Percentiles rank a stretch among this genome's conserved stretches.
phyloP scores from a whole-genome alignment of 2,329 filamentous ascomycete species.

The Sordariomycetes sp. region DNA sequence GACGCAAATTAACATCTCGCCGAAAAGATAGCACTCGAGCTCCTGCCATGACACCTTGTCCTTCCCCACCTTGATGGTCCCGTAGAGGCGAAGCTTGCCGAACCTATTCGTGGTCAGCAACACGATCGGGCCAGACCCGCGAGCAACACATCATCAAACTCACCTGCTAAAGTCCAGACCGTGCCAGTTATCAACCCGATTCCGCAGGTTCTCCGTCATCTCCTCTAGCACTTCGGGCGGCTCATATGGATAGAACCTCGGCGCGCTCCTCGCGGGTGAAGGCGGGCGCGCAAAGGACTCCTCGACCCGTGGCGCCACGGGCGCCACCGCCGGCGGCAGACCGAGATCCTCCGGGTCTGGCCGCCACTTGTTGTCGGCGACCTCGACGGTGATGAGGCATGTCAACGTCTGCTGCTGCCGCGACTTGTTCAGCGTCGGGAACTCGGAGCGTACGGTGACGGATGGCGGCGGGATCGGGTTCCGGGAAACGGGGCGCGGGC shows the following conservation, averaged over 20 bases:
- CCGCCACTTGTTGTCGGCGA: constrained; percentile 83
- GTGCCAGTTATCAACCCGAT: constrained; percentile 96
- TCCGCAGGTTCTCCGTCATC: constrained; percentile 72
- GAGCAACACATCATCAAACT: constrained; percentile 11
- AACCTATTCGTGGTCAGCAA: constrained; percentile 44
- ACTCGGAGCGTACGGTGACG: constrained; percentile 93
- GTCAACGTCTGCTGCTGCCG: constrained; percentile 91
- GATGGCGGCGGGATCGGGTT: constrained; percentile 84
- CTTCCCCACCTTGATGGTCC: constrained; percentile 85
- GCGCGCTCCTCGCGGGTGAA: constrained; percentile 43
- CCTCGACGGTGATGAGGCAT: constrained; percentile 86
- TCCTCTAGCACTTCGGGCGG: constrained; percentile 65
- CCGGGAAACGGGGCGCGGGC: constrained; percentile 56
- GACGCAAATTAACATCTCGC: constrained; percentile 98
- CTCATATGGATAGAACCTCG: constrained; percentile 59
- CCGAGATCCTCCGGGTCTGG: constrained; percentile 72
- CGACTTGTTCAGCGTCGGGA: constrained; percentile 83
- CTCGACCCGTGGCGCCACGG: constrained; percentile 29
- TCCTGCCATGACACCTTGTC: constrained; percentile 97
- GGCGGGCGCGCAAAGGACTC: constrained; percentile 41
- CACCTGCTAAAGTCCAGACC: constrained; percentile 79
- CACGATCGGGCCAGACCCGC: constrained; percentile 5
- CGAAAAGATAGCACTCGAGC: constrained; percentile 90
- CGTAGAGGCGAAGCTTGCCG: constrained; percentile 80
- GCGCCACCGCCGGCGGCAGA: constrained; percentile 28